A percentile compares a stretch with the other conserved stretches of the same genome.
Evolutionary conservation across 2,329 filamentous ascomycete genomes (phyloP).

Genomic region (Cercospora zeae-maydis): DNA sequence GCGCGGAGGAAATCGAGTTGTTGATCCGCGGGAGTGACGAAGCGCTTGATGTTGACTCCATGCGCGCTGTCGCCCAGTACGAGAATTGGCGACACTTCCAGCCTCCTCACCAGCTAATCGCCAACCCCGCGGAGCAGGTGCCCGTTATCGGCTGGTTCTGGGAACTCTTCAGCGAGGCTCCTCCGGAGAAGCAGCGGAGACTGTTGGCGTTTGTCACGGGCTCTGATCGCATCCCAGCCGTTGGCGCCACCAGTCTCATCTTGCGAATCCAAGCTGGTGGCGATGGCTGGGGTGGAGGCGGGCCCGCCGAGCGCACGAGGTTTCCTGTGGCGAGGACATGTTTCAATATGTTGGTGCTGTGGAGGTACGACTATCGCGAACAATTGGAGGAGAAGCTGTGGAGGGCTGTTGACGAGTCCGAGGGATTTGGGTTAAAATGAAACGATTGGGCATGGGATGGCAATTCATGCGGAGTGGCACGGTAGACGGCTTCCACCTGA

Average conservation of each 20-base stretch:
- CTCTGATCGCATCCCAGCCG: constrained; percentile 84
- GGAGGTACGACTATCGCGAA: constrained; percentile 64
- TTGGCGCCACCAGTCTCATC: constrained; percentile 73
- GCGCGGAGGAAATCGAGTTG: constrained; percentile 87
- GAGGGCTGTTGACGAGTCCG: constrained; percentile 83
- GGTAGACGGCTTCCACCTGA: background rate
- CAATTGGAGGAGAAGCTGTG: constrained; percentile 71
- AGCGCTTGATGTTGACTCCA: constrained; percentile 69
- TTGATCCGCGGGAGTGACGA: constrained; percentile 83
- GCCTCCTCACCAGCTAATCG: constrained; percentile 28
- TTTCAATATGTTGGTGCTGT: constrained; percentile 80
- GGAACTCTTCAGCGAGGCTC: constrained; percentile 68
- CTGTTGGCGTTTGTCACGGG: constrained; percentile 84
- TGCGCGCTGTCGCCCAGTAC: constrained; percentile 74
- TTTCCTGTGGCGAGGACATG: constrained; percentile 87
- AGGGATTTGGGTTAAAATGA: constrained; percentile 85
- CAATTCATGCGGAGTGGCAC: background rate
- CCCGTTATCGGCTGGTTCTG: constrained; percentile 82
- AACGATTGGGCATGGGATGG: background rate
- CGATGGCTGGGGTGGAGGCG: constrained; percentile 34
- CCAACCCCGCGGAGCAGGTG: constrained; percentile 54
- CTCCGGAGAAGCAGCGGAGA: constrained; percentile 67
- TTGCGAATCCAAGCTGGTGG: constrained; percentile 75
- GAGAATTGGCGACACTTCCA: constrained; percentile 66
- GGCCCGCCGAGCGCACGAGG: constrained; percentile 60